Evolutionary conservation across 2,329 filamentous ascomycete genomes (phyloP).

Genomic region (Calonectria multiphialidica): DNA sequence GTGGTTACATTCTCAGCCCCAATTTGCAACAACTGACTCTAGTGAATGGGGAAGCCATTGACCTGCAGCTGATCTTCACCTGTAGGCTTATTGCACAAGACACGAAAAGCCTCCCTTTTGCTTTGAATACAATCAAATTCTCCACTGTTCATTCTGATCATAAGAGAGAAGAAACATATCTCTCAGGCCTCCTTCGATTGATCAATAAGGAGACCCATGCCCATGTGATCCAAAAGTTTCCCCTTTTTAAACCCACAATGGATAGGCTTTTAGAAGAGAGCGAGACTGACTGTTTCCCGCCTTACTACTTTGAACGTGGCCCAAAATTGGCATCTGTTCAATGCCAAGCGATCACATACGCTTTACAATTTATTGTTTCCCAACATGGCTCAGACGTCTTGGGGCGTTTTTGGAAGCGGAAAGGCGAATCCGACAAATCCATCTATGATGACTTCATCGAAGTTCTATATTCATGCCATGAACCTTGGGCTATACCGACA

Average conservation of each 20-base stretch:
- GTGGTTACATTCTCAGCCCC: slow-evolving; percentile 9
- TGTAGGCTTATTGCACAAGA: neutral
- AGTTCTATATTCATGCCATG: neutral
- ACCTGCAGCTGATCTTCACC: slow-evolving; percentile 17
- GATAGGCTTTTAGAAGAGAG: neutral
- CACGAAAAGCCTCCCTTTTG: neutral
- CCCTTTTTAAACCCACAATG: neutral
- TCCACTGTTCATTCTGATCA: neutral
- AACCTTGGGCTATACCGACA: neutral
- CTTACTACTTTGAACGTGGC: neutral
- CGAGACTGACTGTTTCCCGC: neutral
- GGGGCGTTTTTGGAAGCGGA: neutral
- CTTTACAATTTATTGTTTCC: neutral
- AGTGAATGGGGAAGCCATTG: neutral
- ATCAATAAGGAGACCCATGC: neutral
- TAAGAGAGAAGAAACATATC: neutral
- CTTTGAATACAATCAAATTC: slow-evolving; percentile 18
- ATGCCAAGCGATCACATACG: neutral
- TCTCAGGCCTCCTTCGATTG: neutral
- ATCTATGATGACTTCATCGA: neutral
- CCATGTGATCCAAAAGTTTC: neutral
- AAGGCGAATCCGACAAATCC: neutral
- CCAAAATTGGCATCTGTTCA: neutral
- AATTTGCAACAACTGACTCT: neutral
- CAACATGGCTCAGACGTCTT: neutral